Evolutionary conservation across 2,329 filamentous ascomycete species (phyloP), one percentile per base, ranked within the genome.

Genomic region (Neurospora crassa): DNA sequence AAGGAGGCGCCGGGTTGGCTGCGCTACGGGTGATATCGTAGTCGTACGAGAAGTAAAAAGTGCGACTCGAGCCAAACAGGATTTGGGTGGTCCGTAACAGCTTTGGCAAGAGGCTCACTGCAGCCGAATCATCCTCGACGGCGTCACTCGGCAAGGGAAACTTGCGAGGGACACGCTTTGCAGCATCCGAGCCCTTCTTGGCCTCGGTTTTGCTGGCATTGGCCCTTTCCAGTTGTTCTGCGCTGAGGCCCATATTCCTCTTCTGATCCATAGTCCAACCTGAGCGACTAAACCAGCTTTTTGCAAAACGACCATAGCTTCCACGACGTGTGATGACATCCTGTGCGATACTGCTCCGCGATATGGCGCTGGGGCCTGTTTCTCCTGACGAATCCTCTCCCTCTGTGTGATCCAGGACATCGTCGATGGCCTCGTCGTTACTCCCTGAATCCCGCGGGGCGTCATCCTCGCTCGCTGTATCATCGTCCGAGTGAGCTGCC

Each of bases 31-130:
- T 98, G 69, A 99, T 88, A 79, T 99, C 94, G 78, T 95, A 87
- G 74, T 99, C 96, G 79, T 99, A 97, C 0, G 94, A 94, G 80
- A 95, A 99, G 83, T 91, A 98, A 80, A 97, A 98, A 79, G 93
- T 97, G 74, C 87, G 87, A 0, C 91, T 94, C 4, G 90, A 87
- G 1, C 92, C 90, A 78, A 97, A 95, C 72, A 97, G 88, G 70
- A 98, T 88, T 77, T 92, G 92, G 1, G 93, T 90, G 41, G 92
- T 96, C 53, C 91, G 88, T 59, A 99, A 81, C 47, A 98, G 84
- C 78, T 97, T 97, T 1, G 95, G 95, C 12, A 97, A 83, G 41
- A 98, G 81, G 47, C 84, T 85, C 70, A 85, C 81, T 18, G 75
- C 76, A 3, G 74, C 76, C 53, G 53, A 63, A 29, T 74, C 72